Evolutionary conservation across 2,329 filamentous ascomycete genomes (phyloP).

Genomic region (Rutstroemia sp.): DNA sequence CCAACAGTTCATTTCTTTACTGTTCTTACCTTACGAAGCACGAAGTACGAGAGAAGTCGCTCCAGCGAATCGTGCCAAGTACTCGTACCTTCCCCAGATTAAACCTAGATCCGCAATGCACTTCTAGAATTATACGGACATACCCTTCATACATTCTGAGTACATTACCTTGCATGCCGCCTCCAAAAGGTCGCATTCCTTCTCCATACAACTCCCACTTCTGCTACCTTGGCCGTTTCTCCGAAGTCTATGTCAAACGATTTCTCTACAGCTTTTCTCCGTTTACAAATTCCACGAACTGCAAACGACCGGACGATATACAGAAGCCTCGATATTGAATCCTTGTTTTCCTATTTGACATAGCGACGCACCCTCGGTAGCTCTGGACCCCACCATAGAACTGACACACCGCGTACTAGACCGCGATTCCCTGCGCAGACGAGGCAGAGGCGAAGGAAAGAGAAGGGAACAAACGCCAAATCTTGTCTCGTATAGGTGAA

Average conservation of each 20-base stretch:
- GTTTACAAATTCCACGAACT: not conserved
- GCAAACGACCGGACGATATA: not conserved
- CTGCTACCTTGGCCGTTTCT: too few relatives aligned
- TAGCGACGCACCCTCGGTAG: conserved; percentile 8
- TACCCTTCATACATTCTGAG: too few relatives aligned
- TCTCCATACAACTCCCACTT: not conserved
- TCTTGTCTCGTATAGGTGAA: not conserved
- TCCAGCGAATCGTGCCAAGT: conserved; percentile 17
- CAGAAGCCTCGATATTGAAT: conserved; percentile 2
- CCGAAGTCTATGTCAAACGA: too few relatives aligned
- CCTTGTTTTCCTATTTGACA: conserved; percentile 6
- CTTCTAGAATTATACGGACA: too few relatives aligned
- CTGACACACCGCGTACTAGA: conserved; percentile 7
- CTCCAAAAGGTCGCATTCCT: conserved; percentile 7
- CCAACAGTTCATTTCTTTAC: not conserved
- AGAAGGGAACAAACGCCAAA: not conserved
- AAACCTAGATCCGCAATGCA: not conserved
- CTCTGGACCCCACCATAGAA: conserved; percentile 6
- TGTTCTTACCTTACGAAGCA: too few relatives aligned
- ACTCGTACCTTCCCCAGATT: conserved; percentile 22
- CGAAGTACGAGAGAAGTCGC: too few relatives aligned
- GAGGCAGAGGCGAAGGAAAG: not conserved
- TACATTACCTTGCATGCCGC: not conserved
- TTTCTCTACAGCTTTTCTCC: not conserved
- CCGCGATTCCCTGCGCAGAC: conserved; percentile 1